Evolutionary conservation across 2,329 filamentous ascomycete species (phyloP), one percentile per base, ranked within the genome.

Genomic region (Aspergillus clavatus): DNA sequence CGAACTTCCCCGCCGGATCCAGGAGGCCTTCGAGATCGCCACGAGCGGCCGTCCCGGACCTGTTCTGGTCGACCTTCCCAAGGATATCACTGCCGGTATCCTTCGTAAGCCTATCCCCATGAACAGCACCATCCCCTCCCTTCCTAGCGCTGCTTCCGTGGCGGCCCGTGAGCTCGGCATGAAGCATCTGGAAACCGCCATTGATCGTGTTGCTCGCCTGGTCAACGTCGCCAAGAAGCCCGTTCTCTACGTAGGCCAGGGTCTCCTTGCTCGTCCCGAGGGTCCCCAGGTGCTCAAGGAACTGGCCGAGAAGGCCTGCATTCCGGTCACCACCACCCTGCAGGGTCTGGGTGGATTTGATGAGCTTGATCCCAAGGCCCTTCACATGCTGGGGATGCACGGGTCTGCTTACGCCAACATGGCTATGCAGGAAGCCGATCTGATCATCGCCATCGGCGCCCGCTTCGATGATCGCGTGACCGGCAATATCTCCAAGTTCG

Each of bases 361-460:
- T 61, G 93, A 97, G 74, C 80, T 93, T 10, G 89, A 97, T 62
- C 82, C 89, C 55, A 96, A 95, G 79, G 86, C 90, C 36, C 79
- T 97, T 41, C 90, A 97, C 73, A 98, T 98, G 93, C 82, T 97
- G 23, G 93, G 93, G 54, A 97, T 97, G 93, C 91, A 97, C 75
- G 93, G 93, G 49, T 86, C 90, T 7, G 90, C 89, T 6, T 98
- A 95, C 63, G 93, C 93, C 66, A 98, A 98, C 76, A 89, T 96
- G 86, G 83, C 93, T 12, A 96, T 98, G 76, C 91, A 98, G 71
- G 87, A 95, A 67, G 87, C 93, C 11, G 93, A 98, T 72, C 77
- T 98, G 52, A 93, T 98, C 68, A 88, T 98, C 60, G 91, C 91
- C 42, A 81, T 98, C 16, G 93, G 93, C 59, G 89, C 83, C 39